Evolutionary conservation across 352 stramenopile genomes (phyloP).

Genomic region (Pythium aphanidermatum): DNA sequence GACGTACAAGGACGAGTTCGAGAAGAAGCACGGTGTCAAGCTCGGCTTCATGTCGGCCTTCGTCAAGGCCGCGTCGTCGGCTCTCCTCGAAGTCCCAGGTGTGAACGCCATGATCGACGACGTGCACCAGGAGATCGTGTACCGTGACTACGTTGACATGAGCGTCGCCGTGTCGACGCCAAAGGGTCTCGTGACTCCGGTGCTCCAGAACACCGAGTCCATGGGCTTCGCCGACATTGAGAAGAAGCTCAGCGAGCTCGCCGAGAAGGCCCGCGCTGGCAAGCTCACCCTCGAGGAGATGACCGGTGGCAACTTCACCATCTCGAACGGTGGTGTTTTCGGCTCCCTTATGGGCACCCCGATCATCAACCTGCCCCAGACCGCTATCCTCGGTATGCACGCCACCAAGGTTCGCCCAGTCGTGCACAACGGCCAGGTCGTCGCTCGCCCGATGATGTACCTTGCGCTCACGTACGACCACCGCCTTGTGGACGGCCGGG

Average conservation of each 20-base stretch:
- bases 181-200: slow-evolving; percentile 96
- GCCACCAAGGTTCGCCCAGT: slow-evolving; percentile 97
- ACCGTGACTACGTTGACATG: slow-evolving; percentile 98
- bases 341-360: slow-evolving; percentile 98
- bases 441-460: slow-evolving; percentile 99
- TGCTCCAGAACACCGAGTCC: slow-evolving; percentile 96
- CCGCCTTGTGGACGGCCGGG: slow-evolving; percentile 96
- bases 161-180: slow-evolving; percentile 96
- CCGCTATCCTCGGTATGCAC: slow-evolving; percentile 99
- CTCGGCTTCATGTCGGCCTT: slow-evolving; percentile 99
- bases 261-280: slow-evolving; percentile 56
- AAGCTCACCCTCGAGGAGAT: slow-evolving; percentile 90
- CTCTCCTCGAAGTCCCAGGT: slow-evolving; percentile 91
- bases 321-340: slow-evolving; percentile 98
- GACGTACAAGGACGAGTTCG: slow-evolving; percentile 95
- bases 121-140: slow-evolving; percentile 97
- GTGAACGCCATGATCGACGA: slow-evolving; percentile 99
- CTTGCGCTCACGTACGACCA: slow-evolving; percentile 99
- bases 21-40: slow-evolving; percentile 98
- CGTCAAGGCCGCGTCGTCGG: slow-evolving; percentile 93
- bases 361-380: slow-evolving; percentile 99
- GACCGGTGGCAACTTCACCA: slow-evolving; percentile 97
- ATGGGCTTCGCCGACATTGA: slow-evolving; percentile 99
- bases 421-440: slow-evolving; percentile 93
- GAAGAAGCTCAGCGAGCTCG: slow-evolving; percentile 93